These are phyloP conservation scores for Kingdonia uniflora DNA, from an alignment of 164 flowering plant species.

Conservation along the genomic window DNA sequence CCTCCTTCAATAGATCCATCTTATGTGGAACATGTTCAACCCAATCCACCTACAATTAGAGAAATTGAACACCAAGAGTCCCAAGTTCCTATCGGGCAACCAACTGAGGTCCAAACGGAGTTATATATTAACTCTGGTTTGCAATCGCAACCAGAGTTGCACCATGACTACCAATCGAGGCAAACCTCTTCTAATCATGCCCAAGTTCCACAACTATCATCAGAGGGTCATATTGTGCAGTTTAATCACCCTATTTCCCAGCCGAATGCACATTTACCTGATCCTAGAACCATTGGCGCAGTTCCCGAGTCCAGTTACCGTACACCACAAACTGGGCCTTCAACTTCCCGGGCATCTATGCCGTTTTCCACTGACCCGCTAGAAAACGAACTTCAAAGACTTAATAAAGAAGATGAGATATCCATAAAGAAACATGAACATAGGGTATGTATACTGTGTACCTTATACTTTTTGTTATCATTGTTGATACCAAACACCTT, in stretches of 20 bases:
- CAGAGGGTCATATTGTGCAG: neutral
- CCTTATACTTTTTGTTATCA: neutral
- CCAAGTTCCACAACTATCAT: neutral
- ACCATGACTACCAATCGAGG: neutral
- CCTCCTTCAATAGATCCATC: constrained; percentile 1
- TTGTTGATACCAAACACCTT: neutral
- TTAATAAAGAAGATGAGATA: constrained; percentile 36
- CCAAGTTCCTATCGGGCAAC: constrained; percentile 3
- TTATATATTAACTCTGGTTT: constrained; percentile 17
- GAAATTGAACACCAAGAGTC: constrained; percentile 5
- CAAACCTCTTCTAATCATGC: constrained; percentile 1
- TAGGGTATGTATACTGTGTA: constrained; percentile 29
- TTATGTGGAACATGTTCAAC: constrained; percentile 3
- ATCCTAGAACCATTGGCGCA: constrained; percentile 5
- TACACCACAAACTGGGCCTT: constrained; percentile 15
- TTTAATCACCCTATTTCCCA: neutral
- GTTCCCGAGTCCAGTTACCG: constrained; percentile 13
- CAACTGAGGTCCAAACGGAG: constrained; percentile 9
- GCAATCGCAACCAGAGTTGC: neutral
- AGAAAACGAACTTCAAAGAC: constrained; percentile 41
- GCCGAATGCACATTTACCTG: constrained; percentile 2
- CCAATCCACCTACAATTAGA: neutral
- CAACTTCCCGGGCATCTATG: constrained; percentile 11
- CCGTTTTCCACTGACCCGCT: constrained; percentile 39
- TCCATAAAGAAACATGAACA: constrained; percentile 33